Evolutionary conservation across 1,139 yeast genomes (phyloP).

Genomic region (Suhomyces bribrorum): DNA sequence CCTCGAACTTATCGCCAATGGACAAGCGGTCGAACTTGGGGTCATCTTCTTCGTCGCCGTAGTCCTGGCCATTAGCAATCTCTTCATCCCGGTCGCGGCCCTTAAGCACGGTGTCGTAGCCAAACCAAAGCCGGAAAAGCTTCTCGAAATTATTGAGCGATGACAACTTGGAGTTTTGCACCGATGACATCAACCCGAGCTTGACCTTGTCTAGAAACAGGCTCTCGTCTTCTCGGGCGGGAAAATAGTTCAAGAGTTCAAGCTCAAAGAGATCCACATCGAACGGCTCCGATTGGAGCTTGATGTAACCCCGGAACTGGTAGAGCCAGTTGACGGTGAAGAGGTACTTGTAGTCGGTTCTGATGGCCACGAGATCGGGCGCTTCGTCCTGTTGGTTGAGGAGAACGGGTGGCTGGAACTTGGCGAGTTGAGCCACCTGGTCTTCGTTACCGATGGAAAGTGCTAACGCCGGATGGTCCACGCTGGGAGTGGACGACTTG

Average conservation of each 20-base stretch:
- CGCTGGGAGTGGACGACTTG: constrained; percentile 17
- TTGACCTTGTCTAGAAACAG: constrained; percentile 45
- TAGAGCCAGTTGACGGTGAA: constrained; percentile 56
- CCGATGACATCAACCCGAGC: constrained; percentile 38
- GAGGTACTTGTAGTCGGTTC: constrained; percentile 38
- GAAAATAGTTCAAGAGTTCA: constrained; percentile 45
- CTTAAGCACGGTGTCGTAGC: constrained; percentile 38
- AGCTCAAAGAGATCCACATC: constrained; percentile 58
- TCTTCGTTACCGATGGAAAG: constrained; percentile 31
- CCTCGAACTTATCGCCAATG: constrained; percentile 48
- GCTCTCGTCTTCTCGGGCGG: constrained; percentile 8
- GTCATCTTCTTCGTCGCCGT: constrained; percentile 13
- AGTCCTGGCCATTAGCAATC: constrained; percentile 15
- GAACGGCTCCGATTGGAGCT: constrained; percentile 47
- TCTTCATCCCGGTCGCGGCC: constrained; percentile 33
- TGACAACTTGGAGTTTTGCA: constrained; percentile 31
- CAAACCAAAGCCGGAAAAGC: constrained; percentile 47
- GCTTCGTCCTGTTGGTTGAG: constrained; percentile 24
- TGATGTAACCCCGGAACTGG: constrained; percentile 45
- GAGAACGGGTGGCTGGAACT: constrained; percentile 30
- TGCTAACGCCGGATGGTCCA: constrained; percentile 24
- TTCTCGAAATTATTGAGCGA: constrained; percentile 46
- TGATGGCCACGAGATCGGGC: constrained; percentile 19
- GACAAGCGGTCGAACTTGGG: constrained; percentile 38
- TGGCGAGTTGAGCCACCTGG: constrained; percentile 28